Conservation (phyloP, 345 rosid genomes). For the Populus tremula region DNA sequence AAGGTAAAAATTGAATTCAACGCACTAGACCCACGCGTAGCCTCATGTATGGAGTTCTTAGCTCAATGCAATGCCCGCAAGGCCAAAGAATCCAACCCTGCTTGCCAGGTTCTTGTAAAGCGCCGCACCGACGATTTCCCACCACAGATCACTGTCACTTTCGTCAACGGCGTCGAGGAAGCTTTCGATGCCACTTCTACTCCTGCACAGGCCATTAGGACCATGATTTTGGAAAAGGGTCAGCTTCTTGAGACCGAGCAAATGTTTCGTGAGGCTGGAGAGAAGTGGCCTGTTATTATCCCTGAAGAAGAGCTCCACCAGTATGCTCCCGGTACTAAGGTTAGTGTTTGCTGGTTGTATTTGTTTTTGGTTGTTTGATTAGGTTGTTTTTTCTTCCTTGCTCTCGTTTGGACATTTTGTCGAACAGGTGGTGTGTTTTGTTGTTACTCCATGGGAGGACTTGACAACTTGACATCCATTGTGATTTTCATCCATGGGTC, state of each 20-base stretch:
- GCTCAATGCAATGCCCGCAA: conserved; percentile 90
- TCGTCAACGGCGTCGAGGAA: conserved; percentile 80
- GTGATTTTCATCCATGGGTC: neutral
- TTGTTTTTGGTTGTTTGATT: neutral
- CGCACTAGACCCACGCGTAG: conserved; percentile 69
- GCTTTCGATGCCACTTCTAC: conserved; percentile 70
- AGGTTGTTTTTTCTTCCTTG: neutral
- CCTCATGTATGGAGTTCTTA: conserved; percentile 83
- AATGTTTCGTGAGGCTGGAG: conserved; percentile 90
- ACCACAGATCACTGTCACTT: conserved; percentile 74
- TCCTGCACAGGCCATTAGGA: conserved; percentile 72
- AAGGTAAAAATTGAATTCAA: conserved; percentile 80
- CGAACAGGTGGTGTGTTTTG: neutral
- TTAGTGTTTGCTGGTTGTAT: conserved; percentile 14
- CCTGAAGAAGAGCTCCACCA: conserved; percentile 72
- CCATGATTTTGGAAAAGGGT: conserved; percentile 79
- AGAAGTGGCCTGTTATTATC: conserved; percentile 80
- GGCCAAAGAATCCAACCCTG: conserved; percentile 85
- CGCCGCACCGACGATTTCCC: conserved; percentile 85
- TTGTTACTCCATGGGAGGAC: neutral
- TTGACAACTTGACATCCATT: neutral
- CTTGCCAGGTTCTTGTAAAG: conserved; percentile 78
- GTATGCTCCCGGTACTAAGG: conserved; percentile 76
- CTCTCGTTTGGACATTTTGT: neutral
- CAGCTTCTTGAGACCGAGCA: conserved; percentile 79